Evolutionary conservation across 2,329 filamentous ascomycete genomes (phyloP), one percentile per base, ranked within the genome.

Genomic region (Hortaea werneckii): DNA sequence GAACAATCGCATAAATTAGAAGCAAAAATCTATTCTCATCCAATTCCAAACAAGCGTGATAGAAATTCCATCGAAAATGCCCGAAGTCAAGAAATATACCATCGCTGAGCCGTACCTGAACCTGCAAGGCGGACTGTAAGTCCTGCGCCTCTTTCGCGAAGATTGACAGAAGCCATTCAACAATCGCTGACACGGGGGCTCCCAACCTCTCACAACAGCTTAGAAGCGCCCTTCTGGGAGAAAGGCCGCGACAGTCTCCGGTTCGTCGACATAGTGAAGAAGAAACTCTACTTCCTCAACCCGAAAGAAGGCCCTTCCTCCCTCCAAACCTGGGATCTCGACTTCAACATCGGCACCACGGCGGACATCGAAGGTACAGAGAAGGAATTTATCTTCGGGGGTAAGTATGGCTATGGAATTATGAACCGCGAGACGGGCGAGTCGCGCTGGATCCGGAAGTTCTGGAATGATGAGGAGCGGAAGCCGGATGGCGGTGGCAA

Each of bases 241-340:
- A 69, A 75, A 48, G 68, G 68, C 20, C 79, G 75, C 42, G 75
- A 85, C 63, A 75, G 71, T 40, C 69, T 90, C 48, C 83, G 85
- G 52, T 88, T 87, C 63, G 79, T 89, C 50, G 89, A 95, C 66
- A 89, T 95, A 66, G 83, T 82, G 64, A 79, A 83, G 61, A 77
- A 84, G 61, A 79, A 80, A 50, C 61, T 95, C 40, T 83, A 92
- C 68, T 75, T 76, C 41, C 74, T 92, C 49, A 76, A 86, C 56
- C 71, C 94, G 26, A 61, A 65, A 41, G 69, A 76, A 48, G 84
- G 82, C 0, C 77, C 78, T 11, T 67, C 68, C 4, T 85, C 83
- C 34, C 58, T 59, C 62, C 76, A 61, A 67, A 65, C 52, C 62
- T 70, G 44, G 64, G 72, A 79, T 52, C 82, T 84, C 6, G 69